A percentile compares a stretch with the other conserved stretches of the same genome.
Evolutionary conservation across 2,329 filamentous ascomycete genomes (phyloP).

Genomic region (Septoria linicola): DNA sequence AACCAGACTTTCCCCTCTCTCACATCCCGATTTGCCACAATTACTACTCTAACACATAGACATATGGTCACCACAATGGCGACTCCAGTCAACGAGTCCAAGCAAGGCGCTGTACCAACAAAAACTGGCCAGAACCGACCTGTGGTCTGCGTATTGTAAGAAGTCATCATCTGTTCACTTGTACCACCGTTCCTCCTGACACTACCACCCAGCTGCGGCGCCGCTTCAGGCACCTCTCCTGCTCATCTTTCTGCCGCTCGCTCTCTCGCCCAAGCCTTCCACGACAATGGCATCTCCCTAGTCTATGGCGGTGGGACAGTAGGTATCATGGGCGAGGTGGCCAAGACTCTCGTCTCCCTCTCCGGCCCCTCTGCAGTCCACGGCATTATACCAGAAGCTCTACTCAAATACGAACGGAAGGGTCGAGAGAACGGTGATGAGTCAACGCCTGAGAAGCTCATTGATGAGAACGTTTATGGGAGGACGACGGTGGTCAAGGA

Average conservation of each 20-base stretch:
- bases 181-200: slow-evolving; percentile 7
- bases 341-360: slow-evolving; percentile 79
- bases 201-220: slow-evolving; percentile 65
- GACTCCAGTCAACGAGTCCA: slow-evolving; percentile 6
- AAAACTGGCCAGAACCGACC: slow-evolving; percentile 43
- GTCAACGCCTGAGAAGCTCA: slow-evolving; percentile 48
- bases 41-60: too few relatives aligned
- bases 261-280: slow-evolving; percentile 69
- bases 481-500: slow-evolving; percentile 84
- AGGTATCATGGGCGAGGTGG: slow-evolving; percentile 92
- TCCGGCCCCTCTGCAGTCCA: slow-evolving; percentile 80
- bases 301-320: slow-evolving; percentile 95
- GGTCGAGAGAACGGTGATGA: slow-evolving; percentile 38
- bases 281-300: slow-evolving; percentile 72
- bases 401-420: slow-evolving; percentile 53
- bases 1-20: neutral
- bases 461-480: slow-evolving; percentile 69
- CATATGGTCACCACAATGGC: slow-evolving; percentile 8
- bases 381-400: slow-evolving; percentile 85
- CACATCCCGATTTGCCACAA: too few relatives aligned
- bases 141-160: slow-evolving; percentile 86
- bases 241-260: slow-evolving; percentile 76
- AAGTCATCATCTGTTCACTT: slow-evolving; percentile 27
- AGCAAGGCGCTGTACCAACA: slow-evolving; percentile 5
- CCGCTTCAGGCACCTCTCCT: slow-evolving; percentile 69